These are phyloP conservation scores for Amniculicola lignicola DNA, from an alignment of 495 filamentous ascomycete genomes.

Conservation along the genomic window DNA sequence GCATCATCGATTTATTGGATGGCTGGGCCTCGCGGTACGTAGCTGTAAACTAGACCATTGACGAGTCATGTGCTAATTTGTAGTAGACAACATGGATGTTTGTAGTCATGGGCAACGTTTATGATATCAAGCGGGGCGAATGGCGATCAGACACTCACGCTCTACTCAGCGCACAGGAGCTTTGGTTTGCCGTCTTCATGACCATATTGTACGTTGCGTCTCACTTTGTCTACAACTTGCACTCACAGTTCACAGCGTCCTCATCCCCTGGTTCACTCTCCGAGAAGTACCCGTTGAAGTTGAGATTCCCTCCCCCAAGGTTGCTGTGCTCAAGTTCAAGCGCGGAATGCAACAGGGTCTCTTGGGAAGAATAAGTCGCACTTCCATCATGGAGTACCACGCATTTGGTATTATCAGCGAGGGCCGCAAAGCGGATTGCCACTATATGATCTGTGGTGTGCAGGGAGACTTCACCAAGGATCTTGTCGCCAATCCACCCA, in stretches of 20 bases:
- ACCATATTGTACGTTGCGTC: slow-evolving; percentile 42
- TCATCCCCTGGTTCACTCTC: slow-evolving; percentile 48
- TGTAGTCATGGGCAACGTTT: slow-evolving; percentile 44
- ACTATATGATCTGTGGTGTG: slow-evolving; percentile 50
- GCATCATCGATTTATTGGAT: slow-evolving; percentile 48
- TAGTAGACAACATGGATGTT: slow-evolving; percentile 45
- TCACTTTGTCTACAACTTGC: not conserved
- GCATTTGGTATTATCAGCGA: slow-evolving; percentile 49
- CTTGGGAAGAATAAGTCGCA: slow-evolving; percentile 46
- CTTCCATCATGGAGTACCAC: slow-evolving; percentile 50
- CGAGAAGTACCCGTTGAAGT: slow-evolving; percentile 47
- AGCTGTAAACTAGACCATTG: not conserved
- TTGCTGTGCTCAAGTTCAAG: slow-evolving; percentile 44
- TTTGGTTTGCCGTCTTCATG: slow-evolving; percentile 50
- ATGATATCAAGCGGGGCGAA: slow-evolving; percentile 42
- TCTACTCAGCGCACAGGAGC: slow-evolving; percentile 44
- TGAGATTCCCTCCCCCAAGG: slow-evolving; percentile 47
- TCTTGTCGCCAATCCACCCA: slow-evolving; percentile 45
- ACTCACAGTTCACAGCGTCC: slow-evolving; percentile 40
- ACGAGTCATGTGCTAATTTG: slow-evolving; percentile 16
- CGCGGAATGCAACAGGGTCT: slow-evolving; percentile 50
- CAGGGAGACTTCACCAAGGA: slow-evolving; percentile 47
- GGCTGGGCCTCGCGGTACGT: slow-evolving; percentile 46
- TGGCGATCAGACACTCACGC: slow-evolving; percentile 42
- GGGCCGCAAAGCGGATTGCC: slow-evolving; percentile 40